Conservation (phyloP, 2,329 filamentous ascomycete genomes). For the Fusarium nodosum region DNA sequence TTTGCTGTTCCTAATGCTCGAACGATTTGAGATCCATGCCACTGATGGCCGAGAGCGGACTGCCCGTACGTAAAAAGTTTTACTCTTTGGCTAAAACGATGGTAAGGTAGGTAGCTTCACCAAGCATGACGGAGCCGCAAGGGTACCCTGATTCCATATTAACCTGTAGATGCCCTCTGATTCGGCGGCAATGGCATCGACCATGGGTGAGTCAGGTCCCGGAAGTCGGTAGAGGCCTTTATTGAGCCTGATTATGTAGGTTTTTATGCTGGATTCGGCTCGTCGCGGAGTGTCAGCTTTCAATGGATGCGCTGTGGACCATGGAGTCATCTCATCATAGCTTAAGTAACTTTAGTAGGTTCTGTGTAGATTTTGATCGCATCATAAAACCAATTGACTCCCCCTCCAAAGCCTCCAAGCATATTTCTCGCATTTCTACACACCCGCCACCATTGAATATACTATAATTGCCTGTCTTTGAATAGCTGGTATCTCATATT, state of each 20-base stretch:
- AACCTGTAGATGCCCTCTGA: conserved; percentile 26
- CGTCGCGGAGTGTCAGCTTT: conserved; percentile 43
- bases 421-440: conserved; percentile 7
- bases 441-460: neutral
- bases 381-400: conserved; percentile 41
- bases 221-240: conserved; percentile 46
- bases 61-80: conserved; percentile 39
- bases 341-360: conserved; percentile 14
- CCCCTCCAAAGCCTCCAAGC: conserved; percentile 12
- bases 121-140: conserved; percentile 35
- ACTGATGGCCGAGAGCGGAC: conserved; percentile 39
- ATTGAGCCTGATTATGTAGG: conserved; percentile 22
- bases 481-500: conserved; percentile 22
- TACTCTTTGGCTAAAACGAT: conserved; percentile 17
- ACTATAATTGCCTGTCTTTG: conserved; percentile 7
- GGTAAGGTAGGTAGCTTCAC: conserved; percentile 1
- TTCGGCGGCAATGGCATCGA: conserved; percentile 36
- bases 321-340: conserved; percentile 42
- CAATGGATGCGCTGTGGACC: conserved; percentile 23
- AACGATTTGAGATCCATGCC: conserved; percentile 20
- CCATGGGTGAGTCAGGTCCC: conserved; percentile 43
- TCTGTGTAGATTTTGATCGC: conserved; percentile 19
- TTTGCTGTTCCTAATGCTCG: conserved; percentile 13
- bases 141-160: conserved; percentile 35
- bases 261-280: conserved; percentile 44